A percentile compares a stretch with the other conserved stretches of the same genome.
phyloP scores from a whole-genome alignment of 169 alveolate genomes.

The Cryptosporidium sp. region DNA sequence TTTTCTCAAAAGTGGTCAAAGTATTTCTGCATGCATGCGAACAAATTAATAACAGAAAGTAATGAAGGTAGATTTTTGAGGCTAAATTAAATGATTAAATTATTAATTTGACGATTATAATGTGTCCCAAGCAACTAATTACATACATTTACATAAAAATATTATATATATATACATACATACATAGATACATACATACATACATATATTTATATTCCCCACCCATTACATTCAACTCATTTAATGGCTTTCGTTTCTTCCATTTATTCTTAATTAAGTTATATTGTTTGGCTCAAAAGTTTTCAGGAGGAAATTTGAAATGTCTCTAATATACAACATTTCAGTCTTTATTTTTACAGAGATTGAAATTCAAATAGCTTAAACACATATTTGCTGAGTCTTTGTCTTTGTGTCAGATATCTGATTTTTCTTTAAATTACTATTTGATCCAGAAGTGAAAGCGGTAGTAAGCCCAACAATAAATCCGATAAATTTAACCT shows the following conservation, averaged over 20 bases:
- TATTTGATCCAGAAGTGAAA: conserved; percentile 7
- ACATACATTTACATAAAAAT: background rate
- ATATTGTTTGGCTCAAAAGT: too few species aligned
- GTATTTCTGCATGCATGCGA: background rate
- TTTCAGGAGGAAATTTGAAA: background rate
- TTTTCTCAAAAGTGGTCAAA: background rate
- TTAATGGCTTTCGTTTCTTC: too few species aligned
- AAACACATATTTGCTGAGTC: conserved; percentile 9
- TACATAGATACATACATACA: too few species aligned
- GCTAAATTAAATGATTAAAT: background rate
- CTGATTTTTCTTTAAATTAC: background rate
- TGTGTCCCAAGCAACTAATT: background rate
- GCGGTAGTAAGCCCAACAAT: conserved; percentile 39
- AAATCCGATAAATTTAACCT: conserved; percentile 30
- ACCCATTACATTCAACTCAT: background rate
- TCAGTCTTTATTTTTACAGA: background rate
- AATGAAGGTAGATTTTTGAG: background rate
- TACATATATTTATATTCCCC: too few species aligned
- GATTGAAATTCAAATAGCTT: conserved; percentile 6
- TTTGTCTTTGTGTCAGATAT: background rate
- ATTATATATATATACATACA: too few species aligned
- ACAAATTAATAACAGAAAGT: background rate
- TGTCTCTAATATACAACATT: background rate
- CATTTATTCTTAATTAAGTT: too few species aligned
- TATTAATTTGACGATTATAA: conserved; percentile 4